These are phyloP conservation scores for Vairimorpha necatrix DNA, from an alignment of 371 early-diverging fungal genomes.

Conservation along the genomic window DNA sequence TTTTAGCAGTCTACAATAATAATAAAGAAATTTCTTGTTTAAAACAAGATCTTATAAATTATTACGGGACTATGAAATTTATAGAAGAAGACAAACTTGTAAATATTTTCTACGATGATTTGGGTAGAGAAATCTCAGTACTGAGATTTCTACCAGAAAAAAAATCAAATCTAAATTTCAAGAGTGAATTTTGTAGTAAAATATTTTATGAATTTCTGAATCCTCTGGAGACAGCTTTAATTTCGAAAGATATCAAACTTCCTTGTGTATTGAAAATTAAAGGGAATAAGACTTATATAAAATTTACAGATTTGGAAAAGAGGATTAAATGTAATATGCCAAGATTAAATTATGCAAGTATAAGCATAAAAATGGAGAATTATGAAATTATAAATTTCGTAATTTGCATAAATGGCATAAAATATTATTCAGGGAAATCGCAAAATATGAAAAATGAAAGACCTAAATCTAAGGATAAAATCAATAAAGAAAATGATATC, in stretches of 20 bases:
- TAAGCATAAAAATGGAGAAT: constrained; percentile 25
- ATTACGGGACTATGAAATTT: not conserved
- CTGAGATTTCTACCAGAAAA: constrained; percentile 29
- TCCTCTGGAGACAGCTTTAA: constrained; percentile 62
- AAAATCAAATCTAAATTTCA: constrained; percentile 20
- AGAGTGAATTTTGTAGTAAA: constrained; percentile 32
- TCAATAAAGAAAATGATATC: not conserved
- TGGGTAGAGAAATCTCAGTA: constrained; percentile 20
- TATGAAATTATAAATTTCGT: constrained; percentile 13
- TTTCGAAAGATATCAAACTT: constrained; percentile 60
- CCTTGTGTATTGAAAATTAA: constrained; percentile 51
- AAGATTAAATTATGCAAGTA: constrained; percentile 27
- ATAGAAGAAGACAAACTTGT: constrained; percentile 18
- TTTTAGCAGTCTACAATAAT: not conserved
- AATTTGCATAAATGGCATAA: constrained; percentile 10
- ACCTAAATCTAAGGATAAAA: not conserved
- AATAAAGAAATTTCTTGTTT: not conserved
- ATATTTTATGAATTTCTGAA: constrained; percentile 53
- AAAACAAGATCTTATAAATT: not conserved
- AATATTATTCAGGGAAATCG: not conserved
- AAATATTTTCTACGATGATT: constrained; percentile 51
- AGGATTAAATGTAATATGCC: constrained; percentile 25
- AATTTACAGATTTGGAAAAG: constrained; percentile 30
- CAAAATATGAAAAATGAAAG: not conserved
- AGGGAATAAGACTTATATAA: constrained; percentile 10